Evolutionary conservation across 2,329 filamentous ascomycete genomes (phyloP).

Genomic region (Trichoderma koningii): DNA sequence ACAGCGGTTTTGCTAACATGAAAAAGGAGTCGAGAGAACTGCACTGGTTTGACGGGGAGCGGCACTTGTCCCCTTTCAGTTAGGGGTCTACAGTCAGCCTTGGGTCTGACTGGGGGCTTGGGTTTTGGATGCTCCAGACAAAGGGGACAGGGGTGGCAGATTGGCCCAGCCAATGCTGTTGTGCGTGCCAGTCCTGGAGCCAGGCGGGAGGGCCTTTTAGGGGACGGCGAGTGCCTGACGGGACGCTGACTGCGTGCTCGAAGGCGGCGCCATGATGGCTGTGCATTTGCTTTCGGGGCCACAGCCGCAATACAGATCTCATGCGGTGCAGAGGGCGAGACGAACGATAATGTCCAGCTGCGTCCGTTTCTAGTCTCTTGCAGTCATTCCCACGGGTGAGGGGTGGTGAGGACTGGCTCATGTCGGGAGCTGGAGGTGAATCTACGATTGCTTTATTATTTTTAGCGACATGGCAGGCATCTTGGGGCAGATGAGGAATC

Average conservation of each 20-base stretch:
- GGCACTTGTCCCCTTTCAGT: constrained; percentile 27
- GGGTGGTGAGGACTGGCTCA: too few species aligned
- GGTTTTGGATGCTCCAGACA: constrained; percentile 10
- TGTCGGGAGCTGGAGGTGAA: not conserved
- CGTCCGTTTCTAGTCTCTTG: not conserved
- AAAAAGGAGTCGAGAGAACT: constrained; percentile 26
- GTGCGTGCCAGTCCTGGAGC: not conserved
- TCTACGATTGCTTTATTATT: constrained; percentile 10
- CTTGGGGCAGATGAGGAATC: not conserved
- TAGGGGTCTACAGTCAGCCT: constrained; percentile 27
- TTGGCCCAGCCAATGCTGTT: constrained; percentile 1
- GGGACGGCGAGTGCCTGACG: constrained; percentile 16
- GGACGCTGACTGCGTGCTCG: constrained; percentile 12
- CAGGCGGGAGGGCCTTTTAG: not conserved
- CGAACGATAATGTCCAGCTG: not conserved
- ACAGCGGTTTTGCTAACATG: constrained; percentile 23
- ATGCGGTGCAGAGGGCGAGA: too few species aligned
- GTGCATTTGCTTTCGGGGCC: constrained; percentile 8
- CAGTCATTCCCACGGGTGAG: too few species aligned
- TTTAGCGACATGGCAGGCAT: not conserved
- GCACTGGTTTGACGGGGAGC: constrained; percentile 15
- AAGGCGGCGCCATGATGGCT: constrained; percentile 21
- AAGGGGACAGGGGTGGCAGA: constrained; percentile 17
- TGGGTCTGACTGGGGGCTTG: constrained; percentile 19
- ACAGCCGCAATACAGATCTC: not conserved